These are phyloP conservation scores for Metahyphopichia silvanorum DNA, from an alignment of 805 yeast genomes.

Conservation along the genomic window DNA sequence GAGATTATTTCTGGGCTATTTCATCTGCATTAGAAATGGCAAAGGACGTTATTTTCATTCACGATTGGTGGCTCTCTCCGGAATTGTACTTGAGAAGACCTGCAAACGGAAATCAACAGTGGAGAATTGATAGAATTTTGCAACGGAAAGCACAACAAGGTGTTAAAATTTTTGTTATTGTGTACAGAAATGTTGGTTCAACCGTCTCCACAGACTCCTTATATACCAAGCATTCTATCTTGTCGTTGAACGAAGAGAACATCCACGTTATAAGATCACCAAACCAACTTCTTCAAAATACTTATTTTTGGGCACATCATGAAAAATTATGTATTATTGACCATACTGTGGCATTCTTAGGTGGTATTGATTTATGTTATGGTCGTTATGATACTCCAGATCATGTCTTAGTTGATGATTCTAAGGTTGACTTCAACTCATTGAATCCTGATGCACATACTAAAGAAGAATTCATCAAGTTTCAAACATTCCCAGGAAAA, in stretches of 20 bases:
- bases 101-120: constrained; percentile 90
- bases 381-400: constrained; percentile 98
- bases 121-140: constrained; percentile 84
- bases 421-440: constrained; percentile 29
- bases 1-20: constrained; percentile 96
- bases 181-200: constrained; percentile 90
- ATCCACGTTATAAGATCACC: constrained; percentile 93
- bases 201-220: constrained; percentile 91
- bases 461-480: constrained; percentile 40
- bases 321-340: constrained; percentile 88
- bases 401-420: constrained; percentile 83
- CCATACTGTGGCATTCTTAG: constrained; percentile 83
- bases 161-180: constrained; percentile 86
- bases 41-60: constrained; percentile 86
- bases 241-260: constrained; percentile 76
- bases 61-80: constrained; percentile 99
- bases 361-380: constrained; percentile 93
- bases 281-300: constrained; percentile 87
- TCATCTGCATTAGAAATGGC: constrained; percentile 93
- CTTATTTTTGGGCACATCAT: constrained; percentile 98
- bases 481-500: constrained; percentile 89
- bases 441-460: constrained; percentile 24
- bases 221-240: constrained; percentile 90
- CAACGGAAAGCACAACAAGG: constrained; percentile 92
- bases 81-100: constrained; percentile 92